A percentile compares a stretch with the other conserved stretches of the same genome.
Conservation (phyloP, 495 filamentous ascomycete genomes). For the Xylaria bambusicola region DNA sequence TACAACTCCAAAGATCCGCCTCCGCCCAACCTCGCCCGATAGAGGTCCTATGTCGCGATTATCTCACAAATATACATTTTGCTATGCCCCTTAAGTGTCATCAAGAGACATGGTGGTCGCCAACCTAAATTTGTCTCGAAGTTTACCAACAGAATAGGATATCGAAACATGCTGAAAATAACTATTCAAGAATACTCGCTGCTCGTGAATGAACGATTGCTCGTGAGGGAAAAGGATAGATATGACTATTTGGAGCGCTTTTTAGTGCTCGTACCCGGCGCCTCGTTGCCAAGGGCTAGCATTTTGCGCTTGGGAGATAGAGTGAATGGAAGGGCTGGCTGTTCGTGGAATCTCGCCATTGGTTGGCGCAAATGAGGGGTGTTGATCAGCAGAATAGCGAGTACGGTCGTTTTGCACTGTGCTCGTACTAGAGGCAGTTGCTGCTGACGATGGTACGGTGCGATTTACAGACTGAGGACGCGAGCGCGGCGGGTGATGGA, state of each 20-base stretch:
- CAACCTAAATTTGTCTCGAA: background rate
- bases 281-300: conserved; percentile 56
- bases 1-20: conserved; percentile 13
- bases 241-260: background rate
- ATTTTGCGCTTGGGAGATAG: conserved; percentile 15
- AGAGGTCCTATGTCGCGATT: conserved; percentile 2
- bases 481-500: conserved; percentile 30
- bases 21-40: conserved; percentile 1
- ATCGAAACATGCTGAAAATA: background rate
- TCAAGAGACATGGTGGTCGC: background rate
- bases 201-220: background rate
- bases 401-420: conserved; percentile 1
- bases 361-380: conserved; percentile 23
- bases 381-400: conserved; percentile 10
- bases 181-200: conserved; percentile 1
- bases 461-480: conserved; percentile 22
- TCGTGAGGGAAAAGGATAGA: background rate
- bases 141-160: background rate
- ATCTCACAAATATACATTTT: conserved; percentile 2
- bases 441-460: conserved; percentile 30
- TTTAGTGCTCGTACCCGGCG: conserved; percentile 52
- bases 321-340: background rate
- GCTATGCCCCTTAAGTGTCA: background rate
- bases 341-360: conserved; percentile 36
- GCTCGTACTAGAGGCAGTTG: conserved; percentile 24